These are phyloP conservation scores for Heterobasidion parviporum DNA, from an alignment of 1,284 basidiomycete species.

Conservation along the genomic window DNA sequence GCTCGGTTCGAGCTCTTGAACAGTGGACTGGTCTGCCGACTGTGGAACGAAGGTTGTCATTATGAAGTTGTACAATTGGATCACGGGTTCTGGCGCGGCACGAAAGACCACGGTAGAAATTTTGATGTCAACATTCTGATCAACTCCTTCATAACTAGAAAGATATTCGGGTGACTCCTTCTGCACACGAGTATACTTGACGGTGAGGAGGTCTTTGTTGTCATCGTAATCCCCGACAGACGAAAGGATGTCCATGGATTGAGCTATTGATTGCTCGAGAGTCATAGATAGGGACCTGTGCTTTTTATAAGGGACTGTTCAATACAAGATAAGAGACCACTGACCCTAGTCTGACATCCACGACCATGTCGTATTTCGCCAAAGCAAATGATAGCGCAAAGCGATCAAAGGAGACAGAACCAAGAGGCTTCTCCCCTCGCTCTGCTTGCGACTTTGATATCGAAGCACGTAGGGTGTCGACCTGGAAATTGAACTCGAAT, in stretches of 20 bases:
- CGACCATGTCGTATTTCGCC: constrained; percentile 82
- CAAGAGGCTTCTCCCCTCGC: constrained; percentile 65
- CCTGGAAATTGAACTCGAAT: constrained; percentile 87
- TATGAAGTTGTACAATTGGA: constrained; percentile 94
- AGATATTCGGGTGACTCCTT: constrained; percentile 84
- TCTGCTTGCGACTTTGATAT: constrained; percentile 65
- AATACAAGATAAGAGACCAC: constrained; percentile 17
- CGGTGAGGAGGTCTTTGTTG: constrained; percentile 72
- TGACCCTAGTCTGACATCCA: constrained; percentile 77
- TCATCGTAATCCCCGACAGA: constrained; percentile 47
- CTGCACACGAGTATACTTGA: constrained; percentile 80
- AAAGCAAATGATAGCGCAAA: constrained; percentile 74
- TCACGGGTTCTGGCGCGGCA: constrained; percentile 86
- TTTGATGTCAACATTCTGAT: constrained; percentile 84
- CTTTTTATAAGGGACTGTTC: constrained; percentile 2
- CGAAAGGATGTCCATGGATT: constrained; percentile 69
- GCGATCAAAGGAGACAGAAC: constrained; percentile 73
- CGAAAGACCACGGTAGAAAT: constrained; percentile 92
- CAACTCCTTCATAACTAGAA: constrained; percentile 78
- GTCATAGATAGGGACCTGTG: constrained; percentile 62
- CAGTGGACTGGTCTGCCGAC: constrained; percentile 12
- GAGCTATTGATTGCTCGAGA: constrained; percentile 54
- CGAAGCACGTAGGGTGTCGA: constrained; percentile 81
- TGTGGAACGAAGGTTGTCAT: constrained; percentile 90
- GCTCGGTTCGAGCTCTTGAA: constrained; percentile 4